Base-by-base conservation (phyloP, 257 asterid species). In the Solanum rostratum region DNA sequence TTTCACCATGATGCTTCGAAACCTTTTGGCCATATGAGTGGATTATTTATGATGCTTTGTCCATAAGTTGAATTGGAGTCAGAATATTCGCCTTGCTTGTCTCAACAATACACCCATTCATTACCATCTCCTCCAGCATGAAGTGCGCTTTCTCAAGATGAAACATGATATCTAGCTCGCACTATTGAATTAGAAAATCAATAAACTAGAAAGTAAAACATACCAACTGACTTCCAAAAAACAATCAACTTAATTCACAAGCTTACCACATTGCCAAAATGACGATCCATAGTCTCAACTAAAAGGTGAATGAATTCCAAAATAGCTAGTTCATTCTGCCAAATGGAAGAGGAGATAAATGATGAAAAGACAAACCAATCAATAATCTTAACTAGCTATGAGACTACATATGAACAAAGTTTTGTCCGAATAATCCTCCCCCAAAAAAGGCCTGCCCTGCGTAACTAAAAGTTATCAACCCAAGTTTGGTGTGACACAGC, bases 221-320 rank as follows among this genome's bases (percentile, higher is more conserved):
- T 41, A 22, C 10, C 2, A 12, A 46, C 80, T 43, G 55, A 43
- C 59, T 46, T 73, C 33, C 59, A 45, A 73, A 43, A 45, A 14
- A 45, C 6, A 24, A 76, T 27, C 24, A 24, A 76, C 43, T 41
- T 74, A 53, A 46, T 87, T 65, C 59, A n/a, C 84, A 81, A 49
- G 89, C 90, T 88, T 89, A 93, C 98, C 98, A 96, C 98, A 85
- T 96, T 96, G 87, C 98, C 99, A 86, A 96, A 95, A 91, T 96
- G 99, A n/a, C 98, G 98, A 88, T 96, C 99, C 99, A 96, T 96
- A 24, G 99, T 96, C 91, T 96, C 99, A 24, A 96, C 99, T 83
- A 96, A 87, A 86, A 96, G 93, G 87, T 96, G 99, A 82, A 96
- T 96, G 86, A 95, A 95, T 87, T 96, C 99, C 93, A 95, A 84